Evolutionary conservation across 176 grass and related monocot species (phyloP), one percentile per base, ranked within the genome.

Genomic region (Oryza meridionalis): DNA sequence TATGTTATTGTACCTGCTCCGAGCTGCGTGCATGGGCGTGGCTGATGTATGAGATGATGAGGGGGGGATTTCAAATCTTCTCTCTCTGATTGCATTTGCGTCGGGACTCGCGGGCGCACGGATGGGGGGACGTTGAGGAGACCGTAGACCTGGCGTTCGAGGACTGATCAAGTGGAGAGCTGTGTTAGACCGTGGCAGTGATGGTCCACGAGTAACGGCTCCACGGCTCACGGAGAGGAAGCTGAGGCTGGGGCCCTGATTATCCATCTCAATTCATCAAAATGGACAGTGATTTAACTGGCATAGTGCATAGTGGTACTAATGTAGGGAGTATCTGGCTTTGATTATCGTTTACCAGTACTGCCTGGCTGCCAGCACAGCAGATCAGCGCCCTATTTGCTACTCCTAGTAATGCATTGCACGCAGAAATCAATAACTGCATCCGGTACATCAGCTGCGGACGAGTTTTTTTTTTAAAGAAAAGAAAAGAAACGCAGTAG

Each of bases 1-100:
- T n/a, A n/a, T n/a, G n/a, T n/a, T n/a, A n/a, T n/a, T n/a, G n/a
- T n/a, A n/a, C n/a, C n/a, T n/a, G n/a, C n/a, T n/a, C n/a, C 35
- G 55, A 49, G 12, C 3, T 6, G 47, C 16, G 73, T 32, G 83
- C 74, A 10, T 80, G 75, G 76, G 9, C 86, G 2, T 70, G 45
- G 86, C 51, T 67, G 79, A 62, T 24, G 58, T 24, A n/a, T 22
- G n/a, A 21, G 7, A 10, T 62, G 58, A 62, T 24, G 29, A 31
- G 27, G 58, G 8, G 44, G 64, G 29, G 77, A 77, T 85, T 89
- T 85, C 67, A 90, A 89, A 89, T 81, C 72, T 55, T 24, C 13
- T 17, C n/a, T 61, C 17, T 22, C 8, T 44, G 38, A 69, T 82
- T 29, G 44, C 69, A 16, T 85, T 82, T 29, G 44, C 68, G 11